phyloP scores from a whole-genome alignment of 768 basidiomycete species.

The Agaricus sinodeliciosus region DNA sequence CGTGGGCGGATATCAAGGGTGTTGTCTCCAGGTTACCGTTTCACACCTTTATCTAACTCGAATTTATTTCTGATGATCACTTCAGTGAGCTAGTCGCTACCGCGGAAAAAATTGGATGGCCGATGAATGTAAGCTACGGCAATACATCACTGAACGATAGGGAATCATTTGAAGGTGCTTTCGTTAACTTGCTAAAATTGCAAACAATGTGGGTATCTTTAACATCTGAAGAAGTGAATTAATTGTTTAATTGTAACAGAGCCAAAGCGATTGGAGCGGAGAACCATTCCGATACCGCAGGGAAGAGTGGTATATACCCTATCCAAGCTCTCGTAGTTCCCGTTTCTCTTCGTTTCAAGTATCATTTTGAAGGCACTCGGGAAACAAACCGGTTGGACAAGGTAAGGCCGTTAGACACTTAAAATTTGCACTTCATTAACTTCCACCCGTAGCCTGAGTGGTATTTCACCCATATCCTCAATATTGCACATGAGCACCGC shows the following conservation, averaged over 20 bases:
- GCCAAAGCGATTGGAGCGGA: slow-evolving; percentile 39
- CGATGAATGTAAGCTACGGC: slow-evolving; percentile 62
- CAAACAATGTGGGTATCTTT: slow-evolving; percentile 62
- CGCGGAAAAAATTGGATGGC: slow-evolving; percentile 84
- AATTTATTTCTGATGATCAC: not conserved
- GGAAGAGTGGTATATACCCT: slow-evolving; percentile 68
- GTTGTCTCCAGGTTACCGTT: slow-evolving; percentile 54
- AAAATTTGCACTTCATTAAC: not conserved
- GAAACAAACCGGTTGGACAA: slow-evolving; percentile 92
- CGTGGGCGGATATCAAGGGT: slow-evolving; percentile 74
- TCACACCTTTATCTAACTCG: not conserved
- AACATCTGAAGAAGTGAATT: not conserved
- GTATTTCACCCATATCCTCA: slow-evolving; percentile 90
- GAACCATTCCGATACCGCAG: slow-evolving; percentile 12
- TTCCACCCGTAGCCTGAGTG: slow-evolving; percentile 73
- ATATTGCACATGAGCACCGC: slow-evolving; percentile 80
- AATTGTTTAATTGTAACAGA: slow-evolving; percentile 25
- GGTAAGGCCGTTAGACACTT: slow-evolving; percentile 32
- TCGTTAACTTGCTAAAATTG: slow-evolving; percentile 67
- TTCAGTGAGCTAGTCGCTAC: slow-evolving; percentile 54
- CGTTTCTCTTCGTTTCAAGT: slow-evolving; percentile 83
- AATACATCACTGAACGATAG: slow-evolving; percentile 43
- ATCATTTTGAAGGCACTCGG: slow-evolving; percentile 85
- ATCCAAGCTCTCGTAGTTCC: slow-evolving; percentile 81
- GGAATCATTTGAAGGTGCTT: slow-evolving; percentile 66